phyloP scores from a whole-genome alignment of 2,329 filamentous ascomycete species.

The Blastomyces emzantsi region DNA sequence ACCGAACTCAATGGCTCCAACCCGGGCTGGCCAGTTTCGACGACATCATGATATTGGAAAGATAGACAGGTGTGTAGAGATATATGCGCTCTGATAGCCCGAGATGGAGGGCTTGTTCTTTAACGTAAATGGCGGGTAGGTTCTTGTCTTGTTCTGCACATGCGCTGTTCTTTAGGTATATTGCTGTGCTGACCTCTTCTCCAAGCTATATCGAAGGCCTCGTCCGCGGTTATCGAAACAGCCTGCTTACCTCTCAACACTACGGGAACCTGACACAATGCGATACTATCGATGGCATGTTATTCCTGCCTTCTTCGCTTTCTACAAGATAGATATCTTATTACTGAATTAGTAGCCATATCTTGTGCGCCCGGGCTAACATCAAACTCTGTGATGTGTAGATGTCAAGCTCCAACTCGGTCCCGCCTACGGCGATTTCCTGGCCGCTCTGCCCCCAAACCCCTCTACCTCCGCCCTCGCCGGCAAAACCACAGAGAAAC shows the following conservation, averaged over 20 bases:
- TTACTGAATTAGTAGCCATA: neutral
- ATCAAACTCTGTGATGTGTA: constrained; percentile 31
- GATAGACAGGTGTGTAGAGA: neutral
- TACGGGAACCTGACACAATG: constrained; percentile 96
- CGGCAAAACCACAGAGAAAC: constrained; percentile 92
- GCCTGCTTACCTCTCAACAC: constrained; percentile 78
- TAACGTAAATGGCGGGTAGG: constrained; percentile 86
- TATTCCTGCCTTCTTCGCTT: neutral
- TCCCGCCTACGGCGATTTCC: constrained; percentile 94
- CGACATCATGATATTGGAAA: neutral
- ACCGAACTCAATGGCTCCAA: neutral
- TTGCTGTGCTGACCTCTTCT: constrained; percentile 15
- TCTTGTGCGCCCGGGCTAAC: neutral
- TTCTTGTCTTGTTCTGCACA: constrained; percentile 9
- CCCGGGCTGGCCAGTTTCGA: neutral
- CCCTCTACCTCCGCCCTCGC: constrained; percentile 93
- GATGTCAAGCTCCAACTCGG: constrained; percentile 97
- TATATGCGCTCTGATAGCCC: neutral
- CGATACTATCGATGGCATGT: constrained; percentile 87
- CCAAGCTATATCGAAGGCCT: constrained; percentile 91
- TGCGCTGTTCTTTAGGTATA: neutral
- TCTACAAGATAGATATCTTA: no score
- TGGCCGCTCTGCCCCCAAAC: constrained; percentile 86
- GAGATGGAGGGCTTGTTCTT: constrained; percentile 86
- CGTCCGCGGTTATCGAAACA: constrained; percentile 92